A percentile compares a stretch with the other conserved stretches of the same genome.
phyloP scores from a whole-genome alignment of 140 eudicot species.

The Anethum foeniculum region DNA sequence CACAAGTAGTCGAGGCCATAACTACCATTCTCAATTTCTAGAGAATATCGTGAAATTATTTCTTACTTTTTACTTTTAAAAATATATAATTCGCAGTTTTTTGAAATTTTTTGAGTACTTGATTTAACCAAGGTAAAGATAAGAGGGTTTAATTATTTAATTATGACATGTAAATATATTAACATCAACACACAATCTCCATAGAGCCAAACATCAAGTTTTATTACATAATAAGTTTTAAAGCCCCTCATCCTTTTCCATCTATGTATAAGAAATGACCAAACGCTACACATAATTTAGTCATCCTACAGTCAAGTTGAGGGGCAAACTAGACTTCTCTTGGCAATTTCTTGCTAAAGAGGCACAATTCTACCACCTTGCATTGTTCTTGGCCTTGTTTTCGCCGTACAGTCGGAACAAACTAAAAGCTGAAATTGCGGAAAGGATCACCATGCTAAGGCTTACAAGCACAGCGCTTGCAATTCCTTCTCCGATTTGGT shows the following conservation, averaged over 20 bases:
- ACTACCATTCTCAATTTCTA: no score
- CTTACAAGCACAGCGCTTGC: conserved; percentile 55
- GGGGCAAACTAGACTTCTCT: neutral
- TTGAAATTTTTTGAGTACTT: no score
- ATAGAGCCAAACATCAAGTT: neutral
- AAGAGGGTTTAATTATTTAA: neutral
- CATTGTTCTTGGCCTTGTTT: conserved; percentile 34
- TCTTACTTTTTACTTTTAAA: no score
- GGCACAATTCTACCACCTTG: conserved; percentile 30
- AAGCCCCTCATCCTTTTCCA: neutral
- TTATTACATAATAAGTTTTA: neutral
- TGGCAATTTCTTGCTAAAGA: neutral
- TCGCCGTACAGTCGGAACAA: conserved; percentile 77
- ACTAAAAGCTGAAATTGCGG: conserved; percentile 72
- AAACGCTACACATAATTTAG: neutral
- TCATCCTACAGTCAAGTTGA: neutral
- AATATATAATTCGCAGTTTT: no score
- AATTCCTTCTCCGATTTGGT: conserved; percentile 71
- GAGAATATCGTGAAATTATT: no score
- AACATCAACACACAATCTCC: neutral
- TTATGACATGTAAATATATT: neutral
- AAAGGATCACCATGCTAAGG: conserved; percentile 50
- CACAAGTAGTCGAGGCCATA: no score
- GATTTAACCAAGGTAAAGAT: no score
- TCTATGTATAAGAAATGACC: neutral